These are phyloP conservation scores for Nemania abortiva DNA, from an alignment of 2,329 filamentous ascomycete species.

Conservation along the genomic window DNA sequence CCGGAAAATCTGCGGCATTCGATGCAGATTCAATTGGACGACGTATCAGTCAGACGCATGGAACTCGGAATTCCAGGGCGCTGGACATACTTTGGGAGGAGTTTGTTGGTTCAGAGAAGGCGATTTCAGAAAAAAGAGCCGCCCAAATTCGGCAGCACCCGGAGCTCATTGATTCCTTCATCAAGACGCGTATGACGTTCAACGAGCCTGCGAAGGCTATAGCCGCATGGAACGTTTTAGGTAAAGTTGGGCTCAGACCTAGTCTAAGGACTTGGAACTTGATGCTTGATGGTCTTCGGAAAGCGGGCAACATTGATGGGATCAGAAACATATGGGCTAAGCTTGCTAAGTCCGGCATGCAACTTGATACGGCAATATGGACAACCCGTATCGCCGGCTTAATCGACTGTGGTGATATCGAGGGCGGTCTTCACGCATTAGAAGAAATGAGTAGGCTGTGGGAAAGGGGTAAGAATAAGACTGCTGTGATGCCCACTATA, in stretches of 20 bases:
- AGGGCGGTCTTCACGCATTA: constrained; percentile 72
- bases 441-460: constrained; percentile 74
- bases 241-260: constrained; percentile 64
- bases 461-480: constrained; percentile 57
- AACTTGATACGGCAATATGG: constrained; percentile 76
- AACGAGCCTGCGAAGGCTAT: constrained; percentile 49
- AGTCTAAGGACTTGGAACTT: constrained; percentile 76
- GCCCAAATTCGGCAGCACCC: constrained; percentile 41
- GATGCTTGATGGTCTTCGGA: constrained; percentile 78
- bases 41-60: constrained; percentile 39
- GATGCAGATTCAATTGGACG: constrained; percentile 27
- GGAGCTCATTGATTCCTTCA: constrained; percentile 48
- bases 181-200: constrained; percentile 47
- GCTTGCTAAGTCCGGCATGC: constrained; percentile 67
- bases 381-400: constrained; percentile 76
- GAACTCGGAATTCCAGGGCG: constrained; percentile 36
- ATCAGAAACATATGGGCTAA: constrained; percentile 76
- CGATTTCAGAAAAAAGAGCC: constrained; percentile 39
- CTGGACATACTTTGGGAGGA: constrained; percentile 47
- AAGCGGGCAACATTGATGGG: constrained; percentile 67
- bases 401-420: constrained; percentile 65
- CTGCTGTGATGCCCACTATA: constrained; percentile 69
- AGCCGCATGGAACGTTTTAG: constrained; percentile 46
- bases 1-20: constrained; percentile 1
- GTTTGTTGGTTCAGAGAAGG: constrained; percentile 40